These are phyloP conservation scores for Chaetomium tenue DNA, from an alignment of 495 filamentous ascomycete species.

Conservation along the genomic window DNA sequence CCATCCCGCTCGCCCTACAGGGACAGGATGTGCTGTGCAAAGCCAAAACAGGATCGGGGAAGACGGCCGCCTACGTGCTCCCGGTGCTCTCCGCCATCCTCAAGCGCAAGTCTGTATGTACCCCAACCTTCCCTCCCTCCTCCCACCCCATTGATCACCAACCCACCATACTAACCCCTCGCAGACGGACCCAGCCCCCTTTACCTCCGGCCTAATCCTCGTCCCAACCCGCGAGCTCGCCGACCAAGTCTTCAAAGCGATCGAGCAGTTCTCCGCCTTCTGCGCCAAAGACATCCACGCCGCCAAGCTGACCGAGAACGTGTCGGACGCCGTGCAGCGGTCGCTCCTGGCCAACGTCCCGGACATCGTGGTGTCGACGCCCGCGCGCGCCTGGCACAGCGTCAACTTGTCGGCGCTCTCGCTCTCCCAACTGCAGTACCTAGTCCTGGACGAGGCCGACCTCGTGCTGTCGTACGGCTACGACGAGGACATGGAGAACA, in stretches of 20 bases:
- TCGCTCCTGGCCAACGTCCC: slow-evolving; percentile 83
- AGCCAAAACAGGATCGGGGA: slow-evolving; percentile 90
- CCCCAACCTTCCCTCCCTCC: not conserved
- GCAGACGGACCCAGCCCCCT: slow-evolving; percentile 39
- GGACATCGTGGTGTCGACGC: slow-evolving; percentile 87
- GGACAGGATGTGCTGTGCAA: slow-evolving; percentile 89
- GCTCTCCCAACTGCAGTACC: slow-evolving; percentile 65
- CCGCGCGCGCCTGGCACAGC: slow-evolving; percentile 69
- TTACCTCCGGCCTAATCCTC: slow-evolving; percentile 71
- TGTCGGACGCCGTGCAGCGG: slow-evolving; percentile 81
- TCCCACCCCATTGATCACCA: not conserved
- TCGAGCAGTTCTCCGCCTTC: slow-evolving; percentile 70
- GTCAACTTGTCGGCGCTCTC: slow-evolving; percentile 67
- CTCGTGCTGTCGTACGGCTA: slow-evolving; percentile 93
- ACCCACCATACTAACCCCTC: not conserved
- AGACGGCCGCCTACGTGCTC: slow-evolving; percentile 96
- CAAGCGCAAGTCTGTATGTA: slow-evolving; percentile 65
- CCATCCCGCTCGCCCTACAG: slow-evolving; percentile 85
- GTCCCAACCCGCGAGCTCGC: slow-evolving; percentile 94
- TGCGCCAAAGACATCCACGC: slow-evolving; percentile 79
- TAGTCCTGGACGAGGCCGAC: slow-evolving; percentile 96
- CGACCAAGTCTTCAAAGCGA: slow-evolving; percentile 75
- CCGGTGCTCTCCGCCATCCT: slow-evolving; percentile 81
- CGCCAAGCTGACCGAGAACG: slow-evolving; percentile 83
- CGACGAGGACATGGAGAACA: slow-evolving; percentile 77